Conservation (phyloP, 805 yeast genomes). For the Candida jianshihensis region DNA sequence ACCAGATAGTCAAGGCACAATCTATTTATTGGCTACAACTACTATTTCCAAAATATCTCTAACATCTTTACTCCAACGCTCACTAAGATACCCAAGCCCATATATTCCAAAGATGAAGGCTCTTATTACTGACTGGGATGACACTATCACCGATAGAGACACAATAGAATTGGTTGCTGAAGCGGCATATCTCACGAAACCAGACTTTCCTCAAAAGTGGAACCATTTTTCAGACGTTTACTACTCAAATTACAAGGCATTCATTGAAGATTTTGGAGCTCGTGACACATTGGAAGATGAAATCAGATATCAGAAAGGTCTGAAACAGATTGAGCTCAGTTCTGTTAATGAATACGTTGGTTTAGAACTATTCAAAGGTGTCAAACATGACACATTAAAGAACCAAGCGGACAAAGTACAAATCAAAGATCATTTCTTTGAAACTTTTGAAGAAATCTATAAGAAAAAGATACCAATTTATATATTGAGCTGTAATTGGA, state of each 20-base stretch:
- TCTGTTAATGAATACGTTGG: slow-evolving; percentile 39
- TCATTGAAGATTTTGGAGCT: slow-evolving; percentile 23
- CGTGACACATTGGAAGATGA: slow-evolving; percentile 34
- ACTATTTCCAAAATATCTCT: neutral
- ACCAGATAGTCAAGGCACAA: no score
- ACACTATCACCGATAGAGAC: slow-evolving; percentile 50
- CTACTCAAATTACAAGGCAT: slow-evolving; percentile 28
- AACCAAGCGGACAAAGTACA: slow-evolving; percentile 30
- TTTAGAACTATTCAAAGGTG: slow-evolving; percentile 35
- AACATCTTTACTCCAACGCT: neutral
- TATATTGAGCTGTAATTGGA: slow-evolving; percentile 60
- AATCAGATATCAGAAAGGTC: slow-evolving; percentile 35
- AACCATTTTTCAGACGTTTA: slow-evolving; percentile 38
- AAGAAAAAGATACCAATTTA: slow-evolving; percentile 27
- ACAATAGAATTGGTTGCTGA: slow-evolving; percentile 46
- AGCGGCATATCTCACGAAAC: slow-evolving; percentile 35
- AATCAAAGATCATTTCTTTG: slow-evolving; percentile 28
- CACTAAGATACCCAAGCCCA: neutral
- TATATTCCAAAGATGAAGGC: slow-evolving; percentile 11
- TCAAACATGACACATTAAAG: slow-evolving; percentile 26
- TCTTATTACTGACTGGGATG: slow-evolving; percentile 59
- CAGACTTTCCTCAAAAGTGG: slow-evolving; percentile 33
- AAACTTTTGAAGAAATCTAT: slow-evolving; percentile 10
- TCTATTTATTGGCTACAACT: neutral
- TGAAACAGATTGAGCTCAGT: slow-evolving; percentile 38